phyloP scores from a whole-genome alignment of 2,329 filamentous ascomycete genomes.

The Beauveria rudraprayagi region DNA sequence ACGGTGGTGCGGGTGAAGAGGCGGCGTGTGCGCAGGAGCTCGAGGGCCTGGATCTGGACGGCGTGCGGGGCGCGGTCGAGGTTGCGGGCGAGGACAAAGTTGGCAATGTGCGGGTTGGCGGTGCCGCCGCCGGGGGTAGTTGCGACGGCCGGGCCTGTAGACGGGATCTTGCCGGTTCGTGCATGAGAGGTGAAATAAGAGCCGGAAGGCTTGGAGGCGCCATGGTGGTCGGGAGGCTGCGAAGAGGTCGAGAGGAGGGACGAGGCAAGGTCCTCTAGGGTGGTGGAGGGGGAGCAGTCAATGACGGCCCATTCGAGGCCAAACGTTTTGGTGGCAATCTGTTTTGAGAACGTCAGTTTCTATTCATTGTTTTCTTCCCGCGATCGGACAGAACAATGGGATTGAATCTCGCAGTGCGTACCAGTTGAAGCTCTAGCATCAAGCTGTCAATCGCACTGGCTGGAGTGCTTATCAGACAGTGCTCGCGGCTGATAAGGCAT shows the following conservation, averaged over 20 bases:
- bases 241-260: slow-evolving; percentile 48
- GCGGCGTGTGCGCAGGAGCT: slow-evolving; percentile 72
- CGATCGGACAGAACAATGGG: not conserved
- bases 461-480: slow-evolving; percentile 79
- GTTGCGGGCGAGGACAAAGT: slow-evolving; percentile 74
- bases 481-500: slow-evolving; percentile 71
- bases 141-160: slow-evolving; percentile 8
- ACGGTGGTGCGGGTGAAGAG: slow-evolving; percentile 69
- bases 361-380: not conserved
- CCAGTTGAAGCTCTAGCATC: slow-evolving; percentile 65
- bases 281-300: slow-evolving; percentile 64
- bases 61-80: slow-evolving; percentile 64
- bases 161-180: not conserved
- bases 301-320: slow-evolving; percentile 62
- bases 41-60: slow-evolving; percentile 72
- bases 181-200: slow-evolving; percentile 23
- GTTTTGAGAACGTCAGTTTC: not conserved
- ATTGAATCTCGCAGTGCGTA: slow-evolving; percentile 23
- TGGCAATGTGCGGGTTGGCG: slow-evolving; percentile 50
- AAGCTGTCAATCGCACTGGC: slow-evolving; percentile 55
- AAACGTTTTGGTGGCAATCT: slow-evolving; percentile 65
- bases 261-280: slow-evolving; percentile 71
- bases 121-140: not conserved
- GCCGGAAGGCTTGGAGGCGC: slow-evolving; percentile 17
- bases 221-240: slow-evolving; percentile 12